Evolutionary conservation across 2,329 filamentous ascomycete genomes (phyloP).

Genomic region (Blastomyces percursus): DNA sequence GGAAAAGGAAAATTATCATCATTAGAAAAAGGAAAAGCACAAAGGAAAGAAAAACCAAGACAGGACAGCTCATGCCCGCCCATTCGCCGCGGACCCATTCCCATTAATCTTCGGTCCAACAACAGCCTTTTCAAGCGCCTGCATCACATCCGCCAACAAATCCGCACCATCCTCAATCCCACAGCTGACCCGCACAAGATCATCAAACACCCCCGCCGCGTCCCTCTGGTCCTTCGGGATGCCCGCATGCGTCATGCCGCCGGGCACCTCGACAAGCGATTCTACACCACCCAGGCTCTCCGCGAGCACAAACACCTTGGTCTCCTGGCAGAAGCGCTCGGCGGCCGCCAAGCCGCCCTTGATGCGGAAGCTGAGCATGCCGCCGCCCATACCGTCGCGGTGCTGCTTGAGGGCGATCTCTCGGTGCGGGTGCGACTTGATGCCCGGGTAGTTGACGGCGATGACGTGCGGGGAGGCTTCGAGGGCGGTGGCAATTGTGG

Average conservation of each 20-base stretch:
- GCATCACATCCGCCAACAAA: constrained; percentile 67
- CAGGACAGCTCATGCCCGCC: background rate
- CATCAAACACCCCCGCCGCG: constrained; percentile 86
- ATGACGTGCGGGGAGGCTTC: constrained; percentile 72
- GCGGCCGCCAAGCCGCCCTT: constrained; percentile 75
- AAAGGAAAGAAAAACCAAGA: background rate
- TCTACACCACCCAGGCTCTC: constrained; percentile 90
- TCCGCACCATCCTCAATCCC: constrained; percentile 87
- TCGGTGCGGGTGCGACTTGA: constrained; percentile 77
- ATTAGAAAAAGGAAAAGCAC: background rate
- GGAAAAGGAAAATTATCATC: background rate
- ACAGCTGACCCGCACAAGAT: constrained; percentile 85
- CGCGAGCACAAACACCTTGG: constrained; percentile 82
- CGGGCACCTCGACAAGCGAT: constrained; percentile 80
- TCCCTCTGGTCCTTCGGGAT: constrained; percentile 87
- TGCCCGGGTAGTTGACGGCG: constrained; percentile 88
- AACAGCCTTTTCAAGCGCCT: constrained; percentile 69
- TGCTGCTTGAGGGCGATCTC: constrained; percentile 82
- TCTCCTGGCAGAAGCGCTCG: constrained; percentile 82
- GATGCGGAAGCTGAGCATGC: constrained; percentile 96
- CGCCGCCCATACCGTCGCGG: constrained; percentile 84
- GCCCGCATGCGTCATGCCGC: constrained; percentile 93
- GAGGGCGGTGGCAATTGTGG: constrained; percentile 62
- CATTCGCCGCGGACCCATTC: constrained; percentile 12
- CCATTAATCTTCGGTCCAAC: constrained; percentile 40